Base-by-base conservation (phyloP, 176 grass and related monocot species). In the Metroxylon sagu region DNA sequence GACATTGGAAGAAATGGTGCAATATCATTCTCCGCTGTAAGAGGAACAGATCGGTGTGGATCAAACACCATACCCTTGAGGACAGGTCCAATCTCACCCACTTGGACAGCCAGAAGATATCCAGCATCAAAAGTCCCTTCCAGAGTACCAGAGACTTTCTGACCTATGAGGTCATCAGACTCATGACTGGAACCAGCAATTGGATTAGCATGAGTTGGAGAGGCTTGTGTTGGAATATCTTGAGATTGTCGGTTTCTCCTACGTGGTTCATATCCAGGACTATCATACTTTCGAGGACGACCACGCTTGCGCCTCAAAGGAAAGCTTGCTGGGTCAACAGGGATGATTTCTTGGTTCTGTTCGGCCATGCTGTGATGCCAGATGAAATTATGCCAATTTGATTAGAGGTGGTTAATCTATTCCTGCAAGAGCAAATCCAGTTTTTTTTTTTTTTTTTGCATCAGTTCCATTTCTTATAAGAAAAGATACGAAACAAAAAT, bases 51-150 rank as follows among this genome's bases (percentile, higher is more conserved):
- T 6, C 51, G 14, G 17, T 26, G 56, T 19, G 74, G 74, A 62
- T 77, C 65, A 28, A 77, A 77, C 15, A 77, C 64, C 23, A 77
- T 16, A 48, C 74, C 74, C 52, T 56, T 77, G 25, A 77, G 48
- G 21, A 77, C 55, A 18, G 57, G 18, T 53, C 74, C 74, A n/a
- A 65, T 69, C 5, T 26, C n/a, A 4, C 23, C 57, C 4, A 70
- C 65, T 53, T 39, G 48, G 10, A 77, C 74, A 16, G 65, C 69
- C 6, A 77, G 64, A 51, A 69, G 52, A 68, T 77, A 77, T 28
- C 74, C 74, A 60, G 74, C 57, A 60, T 77, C 74, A 54, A 77
- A 77, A 14, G 57, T 77, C 18, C 74, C 74, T 25, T 77, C 56
- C 51, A 77, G 60, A 48, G 52, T 62, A 29, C 74, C 74, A 55